Base-by-base conservation (phyloP, 2,329 filamentous ascomycete species). In the Pseudopithomyces chartarum region DNA sequence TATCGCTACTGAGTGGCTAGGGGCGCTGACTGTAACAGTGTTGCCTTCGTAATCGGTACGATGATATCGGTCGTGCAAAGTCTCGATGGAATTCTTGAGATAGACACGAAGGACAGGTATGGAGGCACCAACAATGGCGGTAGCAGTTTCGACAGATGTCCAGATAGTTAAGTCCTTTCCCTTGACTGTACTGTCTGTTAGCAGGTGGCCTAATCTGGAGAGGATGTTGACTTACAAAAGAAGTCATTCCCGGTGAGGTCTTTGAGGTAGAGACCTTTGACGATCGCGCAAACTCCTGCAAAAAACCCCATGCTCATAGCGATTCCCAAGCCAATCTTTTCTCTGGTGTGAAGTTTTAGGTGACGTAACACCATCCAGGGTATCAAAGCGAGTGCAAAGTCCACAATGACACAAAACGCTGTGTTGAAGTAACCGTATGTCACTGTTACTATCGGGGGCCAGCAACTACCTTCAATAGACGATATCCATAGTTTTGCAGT, bases 71-170 rank as follows among this genome's bases (percentile, higher is more conserved):
- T 45, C 32, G 49, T 36, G 26, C 33, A 56, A 52, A 1, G 57
- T 62, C 0, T 59, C 63, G 2, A 65, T 61, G 1, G 60, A 61
- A n/a, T 70, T 62, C n/a, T 66, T 67, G 61, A 72, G 65, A 60
- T 71, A 71, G 7, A 71, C 69, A 26, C 69, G 68, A 2, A 72
- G 63, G 2, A 72, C 66, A 6, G 69, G 68, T 6, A 72, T 68
- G 2, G 64, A 70, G 6, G 65, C 68, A 10, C 61, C 69, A 44
- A 70, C 61, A 5, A 72, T 69, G 23, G 69, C 67, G 4, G 66
- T 66, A 33, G 68, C 66, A 26, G 65, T 71, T 56, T 72, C 69
- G 4, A 67, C 66, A 2, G 54, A 63, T 12, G 68, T 71, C 69
- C 69, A 72, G 34, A 72, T 68, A 1, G 61, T 66, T 13, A 71